These are phyloP conservation scores for Aspergillus bombycis DNA, from an alignment of 2,329 filamentous ascomycete species.

Conservation along the genomic window DNA sequence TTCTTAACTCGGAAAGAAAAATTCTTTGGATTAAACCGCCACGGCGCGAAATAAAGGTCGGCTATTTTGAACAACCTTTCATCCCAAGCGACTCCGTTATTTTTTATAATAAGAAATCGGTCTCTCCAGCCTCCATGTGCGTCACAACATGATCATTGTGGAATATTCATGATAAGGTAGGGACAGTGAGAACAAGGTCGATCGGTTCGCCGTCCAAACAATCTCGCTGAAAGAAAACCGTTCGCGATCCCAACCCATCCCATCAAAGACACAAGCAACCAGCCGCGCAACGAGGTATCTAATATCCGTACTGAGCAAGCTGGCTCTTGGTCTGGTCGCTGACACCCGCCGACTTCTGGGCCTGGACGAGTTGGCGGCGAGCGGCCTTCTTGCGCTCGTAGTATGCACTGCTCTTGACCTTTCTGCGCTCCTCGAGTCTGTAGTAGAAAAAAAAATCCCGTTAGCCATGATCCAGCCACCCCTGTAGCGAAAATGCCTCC, in stretches of 20 bases:
- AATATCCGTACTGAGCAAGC: conserved; percentile 91
- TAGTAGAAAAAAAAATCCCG: conserved; percentile 14
- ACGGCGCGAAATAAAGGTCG: conserved; percentile 46
- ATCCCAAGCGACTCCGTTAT: conserved; percentile 46
- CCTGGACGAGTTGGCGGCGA: conserved; percentile 85
- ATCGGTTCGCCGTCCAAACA: conserved; percentile 43
- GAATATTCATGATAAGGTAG: conserved; percentile 38
- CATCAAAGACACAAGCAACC: conserved; percentile 46
- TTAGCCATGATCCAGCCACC: conserved; percentile 24
- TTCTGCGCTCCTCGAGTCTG: conserved; percentile 98
- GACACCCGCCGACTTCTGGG: conserved; percentile 88
- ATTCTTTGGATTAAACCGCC: conserved; percentile 48
- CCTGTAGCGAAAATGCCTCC: background rate
- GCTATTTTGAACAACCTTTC: conserved; percentile 47
- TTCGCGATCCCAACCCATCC: conserved; percentile 44
- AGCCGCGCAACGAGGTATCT: conserved; percentile 52
- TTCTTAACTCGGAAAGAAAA: conserved; percentile 36
- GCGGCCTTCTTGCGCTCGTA: conserved; percentile 99
- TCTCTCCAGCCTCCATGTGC: conserved; percentile 36
- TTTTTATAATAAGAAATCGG: conserved; percentile 39
- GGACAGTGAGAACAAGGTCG: conserved; percentile 41
- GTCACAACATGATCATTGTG: conserved; percentile 40
- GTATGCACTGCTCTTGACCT: conserved; percentile 98
- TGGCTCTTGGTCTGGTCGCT: conserved; percentile 85
- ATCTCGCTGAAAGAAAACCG: conserved; percentile 43